A percentile compares a stretch with the other conserved stretches of the same genome.
phyloP scores from a whole-genome alignment of 2,329 filamentous ascomycete species.

The Alternaria viburni region DNA sequence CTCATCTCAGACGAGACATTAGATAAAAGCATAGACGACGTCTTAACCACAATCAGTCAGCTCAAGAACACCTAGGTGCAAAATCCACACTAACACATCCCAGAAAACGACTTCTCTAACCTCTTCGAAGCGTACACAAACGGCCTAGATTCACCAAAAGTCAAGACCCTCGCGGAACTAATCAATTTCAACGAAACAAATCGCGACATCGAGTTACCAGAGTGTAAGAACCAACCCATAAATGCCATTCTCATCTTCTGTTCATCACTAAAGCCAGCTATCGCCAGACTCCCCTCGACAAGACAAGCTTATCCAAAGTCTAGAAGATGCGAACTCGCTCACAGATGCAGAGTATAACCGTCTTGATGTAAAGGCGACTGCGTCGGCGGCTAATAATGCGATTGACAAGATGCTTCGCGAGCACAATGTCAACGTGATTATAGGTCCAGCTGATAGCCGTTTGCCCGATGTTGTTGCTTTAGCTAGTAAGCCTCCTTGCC shows the following conservation, averaged over 20 bases:
- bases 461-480: neutral
- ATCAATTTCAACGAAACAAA: neutral
- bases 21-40: neutral
- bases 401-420: accelerated
- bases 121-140: neutral
- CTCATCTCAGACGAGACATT: neutral
- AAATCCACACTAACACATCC: neutral
- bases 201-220: neutral
- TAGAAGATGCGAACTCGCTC: neutral
- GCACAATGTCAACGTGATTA: neutral
- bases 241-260: neutral
- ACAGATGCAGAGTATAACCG: neutral
- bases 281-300: accelerated
- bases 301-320: neutral
- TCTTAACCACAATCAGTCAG: neutral
- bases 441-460: neutral
- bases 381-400: accelerated
- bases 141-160: neutral
- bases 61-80: accelerated
- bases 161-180: accelerated
- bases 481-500: too few relatives aligned
- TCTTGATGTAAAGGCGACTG: neutral
- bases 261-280: neutral
- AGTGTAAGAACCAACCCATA: accelerated
- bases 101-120: neutral